phyloP scores from a whole-genome alignment of 129 eudicot species.

The Helianthus annuus region HanXRQr2.0-SUNRISE NC_035441.2:175528743-175529242 shows the following conservation, averaged over 20 bases:
- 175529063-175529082: slow-evolving; percentile 63
- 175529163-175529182: slow-evolving; percentile 67
- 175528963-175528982: slow-evolving; percentile 58
- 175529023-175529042: slow-evolving; percentile 56
- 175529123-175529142: slow-evolving; percentile 74
- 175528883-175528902: slow-evolving; percentile 65
- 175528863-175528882: not conserved
- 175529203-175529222: slow-evolving; percentile 60
- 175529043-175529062: slow-evolving; percentile 50
- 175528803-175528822: slow-evolving; percentile 48
- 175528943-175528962: slow-evolving; percentile 64
- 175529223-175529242: slow-evolving; percentile 58
- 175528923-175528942: slow-evolving; percentile 39
- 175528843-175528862: not conserved
- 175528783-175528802: slow-evolving; percentile 40
- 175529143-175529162: slow-evolving; percentile 72
- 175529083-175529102: slow-evolving; percentile 64
- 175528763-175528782: slow-evolving; percentile 40
- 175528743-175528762: slow-evolving; percentile 40
- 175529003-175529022: slow-evolving; percentile 46
- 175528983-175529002: slow-evolving; percentile 58
- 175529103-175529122: slow-evolving; percentile 61
- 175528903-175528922: slow-evolving; percentile 57
- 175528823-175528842: not conserved
- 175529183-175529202: slow-evolving; percentile 70